phyloP scores from a whole-genome alignment of 2,329 filamentous ascomycete genomes.

The Ceratocystis papillata region DNA sequence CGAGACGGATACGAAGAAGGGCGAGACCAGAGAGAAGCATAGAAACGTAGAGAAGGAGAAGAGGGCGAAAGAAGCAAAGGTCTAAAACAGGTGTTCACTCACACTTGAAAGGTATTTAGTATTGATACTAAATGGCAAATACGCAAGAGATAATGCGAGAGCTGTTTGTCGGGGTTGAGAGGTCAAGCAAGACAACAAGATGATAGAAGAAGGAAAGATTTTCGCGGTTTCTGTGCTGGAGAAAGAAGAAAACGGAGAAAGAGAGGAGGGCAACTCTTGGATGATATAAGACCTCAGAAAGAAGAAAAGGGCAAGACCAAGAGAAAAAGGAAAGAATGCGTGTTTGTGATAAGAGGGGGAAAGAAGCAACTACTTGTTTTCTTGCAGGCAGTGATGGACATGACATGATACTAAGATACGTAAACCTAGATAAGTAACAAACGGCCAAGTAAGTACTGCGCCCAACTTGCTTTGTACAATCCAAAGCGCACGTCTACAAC shows the following conservation, averaged over 20 bases:
- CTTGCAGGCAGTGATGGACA: background rate
- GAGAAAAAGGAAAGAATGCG: conserved; percentile 5
- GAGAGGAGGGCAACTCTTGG: background rate
- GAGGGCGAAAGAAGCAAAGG: background rate
- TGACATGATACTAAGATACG: background rate
- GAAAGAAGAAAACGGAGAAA: background rate
- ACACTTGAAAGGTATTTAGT: background rate
- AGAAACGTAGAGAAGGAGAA: background rate
- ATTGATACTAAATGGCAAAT: background rate
- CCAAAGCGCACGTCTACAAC: too few relatives aligned
- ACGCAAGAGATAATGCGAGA: too few relatives aligned
- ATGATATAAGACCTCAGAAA: background rate
- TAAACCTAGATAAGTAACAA: background rate
- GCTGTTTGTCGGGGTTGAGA: background rate
- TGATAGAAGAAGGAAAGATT: background rate
- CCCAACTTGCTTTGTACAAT: too few relatives aligned
- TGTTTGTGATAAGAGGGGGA: conserved; percentile 3
- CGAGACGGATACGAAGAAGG: background rate
- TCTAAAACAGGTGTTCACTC: background rate
- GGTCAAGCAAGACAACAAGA: background rate
- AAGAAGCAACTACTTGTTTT: conserved; percentile 13
- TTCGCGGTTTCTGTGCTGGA: background rate
- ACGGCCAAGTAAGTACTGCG: background rate
- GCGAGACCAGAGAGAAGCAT: background rate
- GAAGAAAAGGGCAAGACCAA: background rate